phyloP scores from a whole-genome alignment of 345 rosid species.

The Clarkia xantiana region DNA sequence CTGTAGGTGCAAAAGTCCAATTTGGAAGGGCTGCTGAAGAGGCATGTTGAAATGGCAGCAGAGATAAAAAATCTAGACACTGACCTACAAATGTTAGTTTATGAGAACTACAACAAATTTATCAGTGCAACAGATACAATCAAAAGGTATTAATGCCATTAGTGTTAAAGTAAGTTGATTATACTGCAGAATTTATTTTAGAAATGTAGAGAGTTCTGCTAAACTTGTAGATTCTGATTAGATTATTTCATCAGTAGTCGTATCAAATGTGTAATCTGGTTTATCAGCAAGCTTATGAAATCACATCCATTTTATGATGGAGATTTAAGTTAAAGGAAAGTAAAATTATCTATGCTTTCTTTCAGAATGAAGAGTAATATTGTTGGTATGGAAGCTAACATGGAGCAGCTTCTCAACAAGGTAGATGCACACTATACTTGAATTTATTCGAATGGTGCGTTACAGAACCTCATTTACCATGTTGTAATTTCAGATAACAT shows the following conservation, averaged over 20 bases:
- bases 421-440: conserved; percentile 17
- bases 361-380: conserved; percentile 95
- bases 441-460: neutral
- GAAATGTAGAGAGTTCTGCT: neutral
- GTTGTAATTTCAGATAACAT: conserved; percentile 50
- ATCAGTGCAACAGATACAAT: conserved; percentile 98
- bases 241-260: neutral
- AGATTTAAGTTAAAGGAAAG: neutral
- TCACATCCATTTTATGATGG: neutral
- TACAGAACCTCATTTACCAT: conserved; percentile 1
- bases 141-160: conserved; percentile 42
- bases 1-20: conserved; percentile 65
- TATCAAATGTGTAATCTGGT: neutral
- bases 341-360: conserved; percentile 6
- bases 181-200: neutral
- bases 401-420: conserved; percentile 92
- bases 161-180: neutral
- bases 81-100: conserved; percentile 93
- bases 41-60: conserved; percentile 94
- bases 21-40: conserved; percentile 74
- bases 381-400: conserved; percentile 91
- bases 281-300: neutral
- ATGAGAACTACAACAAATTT: conserved; percentile 93
- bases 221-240: neutral
- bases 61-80: conserved; percentile 97